phyloP scores from a whole-genome alignment of 202 grass and related monocot genomes.

The Musa balbisiana region DNA sequence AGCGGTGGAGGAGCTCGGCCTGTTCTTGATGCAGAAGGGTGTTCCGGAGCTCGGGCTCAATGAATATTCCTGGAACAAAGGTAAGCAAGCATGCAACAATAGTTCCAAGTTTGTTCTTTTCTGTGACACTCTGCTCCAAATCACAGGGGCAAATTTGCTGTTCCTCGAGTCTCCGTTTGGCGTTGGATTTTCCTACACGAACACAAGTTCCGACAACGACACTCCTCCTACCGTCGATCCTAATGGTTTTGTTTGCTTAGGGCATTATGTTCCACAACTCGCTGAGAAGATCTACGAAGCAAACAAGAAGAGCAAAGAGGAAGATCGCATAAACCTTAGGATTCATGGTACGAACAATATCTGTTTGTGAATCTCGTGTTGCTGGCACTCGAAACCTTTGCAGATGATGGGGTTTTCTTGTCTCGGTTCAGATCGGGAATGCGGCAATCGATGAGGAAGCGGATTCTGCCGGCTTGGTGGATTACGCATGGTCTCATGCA shows the following conservation, averaged over 20 bases:
- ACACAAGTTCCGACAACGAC: constrained; percentile 19
- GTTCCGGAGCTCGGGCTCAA: constrained; percentile 37
- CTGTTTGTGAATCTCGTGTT: too few relatives aligned
- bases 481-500: too few relatives aligned
- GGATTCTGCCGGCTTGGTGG: too few relatives aligned
- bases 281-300: constrained; percentile 24
- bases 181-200: constrained; percentile 50
- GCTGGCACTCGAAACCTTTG: too few relatives aligned
- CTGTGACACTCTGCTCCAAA: not conserved
- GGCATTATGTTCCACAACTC: constrained; percentile 41
- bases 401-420: too few relatives aligned
- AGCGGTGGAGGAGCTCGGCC: constrained; percentile 44
- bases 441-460: too few relatives aligned
- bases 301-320: constrained; percentile 17
- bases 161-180: constrained; percentile 42
- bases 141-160: constrained; percentile 37
- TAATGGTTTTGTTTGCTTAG: constrained; percentile 1
- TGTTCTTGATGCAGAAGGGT: constrained; percentile 43
- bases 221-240: not conserved
- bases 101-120: not conserved
- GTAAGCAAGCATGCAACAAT: constrained; percentile 2
- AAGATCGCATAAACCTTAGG: constrained; percentile 38
- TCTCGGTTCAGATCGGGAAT: too few relatives aligned
- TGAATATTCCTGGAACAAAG: constrained; percentile 56
- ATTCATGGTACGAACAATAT: constrained; percentile 26